Conservation (phyloP, 495 filamentous ascomycete genomes). For the Neurospora cerealis region DNA sequence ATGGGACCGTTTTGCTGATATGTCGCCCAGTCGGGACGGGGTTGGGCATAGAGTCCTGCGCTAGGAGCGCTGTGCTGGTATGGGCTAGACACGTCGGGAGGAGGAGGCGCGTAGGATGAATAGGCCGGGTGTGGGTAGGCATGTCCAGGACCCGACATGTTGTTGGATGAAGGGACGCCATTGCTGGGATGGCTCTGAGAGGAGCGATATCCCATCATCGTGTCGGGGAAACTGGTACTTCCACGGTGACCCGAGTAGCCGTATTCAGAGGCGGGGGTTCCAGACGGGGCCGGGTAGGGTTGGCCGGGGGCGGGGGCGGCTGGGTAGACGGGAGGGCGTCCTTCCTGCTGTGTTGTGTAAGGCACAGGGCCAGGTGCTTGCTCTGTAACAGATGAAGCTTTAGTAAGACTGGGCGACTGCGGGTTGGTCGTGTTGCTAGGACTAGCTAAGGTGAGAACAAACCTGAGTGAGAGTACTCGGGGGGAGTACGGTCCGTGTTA, state of each 20-base stretch:
- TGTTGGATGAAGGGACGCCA: not conserved
- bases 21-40: slow-evolving; percentile 70
- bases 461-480: slow-evolving; percentile 98
- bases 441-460: slow-evolving; percentile 75
- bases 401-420: slow-evolving; percentile 51
- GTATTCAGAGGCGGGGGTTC: slow-evolving; percentile 55
- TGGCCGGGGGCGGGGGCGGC: slow-evolving; percentile 48
- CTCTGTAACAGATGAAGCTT: slow-evolving; percentile 67
- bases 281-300: slow-evolving; percentile 44
- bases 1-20: slow-evolving; percentile 58
- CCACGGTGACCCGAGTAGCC: slow-evolving; percentile 19
- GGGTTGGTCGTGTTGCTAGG: slow-evolving; percentile 15
- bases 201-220: not conserved
- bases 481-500: slow-evolving; percentile 68
- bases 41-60: slow-evolving; percentile 53
- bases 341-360: slow-evolving; percentile 65
- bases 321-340: slow-evolving; percentile 59
- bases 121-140: slow-evolving; percentile 26
- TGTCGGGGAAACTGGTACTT: slow-evolving; percentile 48
- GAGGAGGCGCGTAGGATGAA: slow-evolving; percentile 71
- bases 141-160: not conserved
- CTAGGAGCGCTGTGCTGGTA: slow-evolving; percentile 42
- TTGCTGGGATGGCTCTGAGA: not conserved
- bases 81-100: slow-evolving; percentile 72
- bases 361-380: slow-evolving; percentile 67